Evolutionary conservation across 2,329 filamentous ascomycete genomes (phyloP).

Genomic region (Alternaria novae-zelandiae): DNA sequence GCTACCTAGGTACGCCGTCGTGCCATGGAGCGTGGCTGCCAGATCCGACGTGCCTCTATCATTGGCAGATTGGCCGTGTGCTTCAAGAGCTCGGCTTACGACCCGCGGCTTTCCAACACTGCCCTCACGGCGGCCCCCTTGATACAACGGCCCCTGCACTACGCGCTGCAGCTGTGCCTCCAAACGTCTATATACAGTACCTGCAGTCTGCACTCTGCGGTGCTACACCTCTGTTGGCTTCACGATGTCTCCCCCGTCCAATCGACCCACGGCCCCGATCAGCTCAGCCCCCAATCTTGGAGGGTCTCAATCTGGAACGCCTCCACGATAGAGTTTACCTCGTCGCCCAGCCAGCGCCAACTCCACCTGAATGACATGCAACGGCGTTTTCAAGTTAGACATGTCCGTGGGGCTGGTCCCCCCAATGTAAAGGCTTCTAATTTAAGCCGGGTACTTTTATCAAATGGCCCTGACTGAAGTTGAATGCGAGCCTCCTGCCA

Average conservation of each 20-base stretch:
- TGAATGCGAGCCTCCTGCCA: neutral
- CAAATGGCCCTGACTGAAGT: neutral
- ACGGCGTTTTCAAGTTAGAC: neutral
- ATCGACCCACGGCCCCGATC: neutral
- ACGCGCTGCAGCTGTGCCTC: conserved; percentile 4
- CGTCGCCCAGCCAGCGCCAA: conserved; percentile 4
- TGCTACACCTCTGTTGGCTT: neutral
- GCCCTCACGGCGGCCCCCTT: neutral
- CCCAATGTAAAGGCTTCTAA: conserved; percentile 1
- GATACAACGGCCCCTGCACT: conserved; percentile 8
- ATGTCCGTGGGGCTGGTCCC: neutral
- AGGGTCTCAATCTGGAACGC: neutral
- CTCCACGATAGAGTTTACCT: neutral
- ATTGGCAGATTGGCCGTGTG: conserved; percentile 7
- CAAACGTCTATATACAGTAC: conserved; percentile 2
- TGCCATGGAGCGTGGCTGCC: neutral
- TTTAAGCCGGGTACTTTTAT: conserved; percentile 6
- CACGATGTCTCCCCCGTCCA: neutral
- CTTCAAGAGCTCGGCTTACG: conserved; percentile 4
- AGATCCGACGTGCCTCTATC: neutral
- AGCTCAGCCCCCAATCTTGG: neutral
- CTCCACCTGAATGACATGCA: neutral
- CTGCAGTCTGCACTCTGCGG: neutral
- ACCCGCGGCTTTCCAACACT: neutral
- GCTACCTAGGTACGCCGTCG: neutral